Conservation (phyloP, 495 filamentous ascomycete species). For the Geopyxis carbonaria region DNA sequence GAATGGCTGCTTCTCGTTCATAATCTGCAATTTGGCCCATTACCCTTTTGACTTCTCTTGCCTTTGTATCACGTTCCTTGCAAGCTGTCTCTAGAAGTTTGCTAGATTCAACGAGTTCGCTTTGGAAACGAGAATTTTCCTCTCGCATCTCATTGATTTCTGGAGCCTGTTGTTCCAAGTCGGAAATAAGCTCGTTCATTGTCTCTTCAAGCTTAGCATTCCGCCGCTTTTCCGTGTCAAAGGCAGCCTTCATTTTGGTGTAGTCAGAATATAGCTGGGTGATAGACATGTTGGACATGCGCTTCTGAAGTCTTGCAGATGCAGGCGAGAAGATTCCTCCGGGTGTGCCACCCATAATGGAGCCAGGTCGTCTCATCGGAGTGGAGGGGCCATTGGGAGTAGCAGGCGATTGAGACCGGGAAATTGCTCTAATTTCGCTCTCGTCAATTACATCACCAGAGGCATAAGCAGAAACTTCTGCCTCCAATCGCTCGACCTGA, state of each 20-base stretch:
- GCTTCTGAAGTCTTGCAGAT: conserved; percentile 34
- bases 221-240: conserved; percentile 49
- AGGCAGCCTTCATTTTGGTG: conserved; percentile 39
- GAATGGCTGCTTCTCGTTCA: conserved; percentile 55
- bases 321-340: conserved; percentile 35
- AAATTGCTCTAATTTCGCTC: conserved; percentile 13
- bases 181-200: conserved; percentile 59
- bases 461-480: conserved; percentile 20
- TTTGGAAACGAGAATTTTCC: conserved; percentile 49
- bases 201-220: conserved; percentile 53
- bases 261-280: conserved; percentile 55
- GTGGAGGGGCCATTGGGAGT: conserved; percentile 37
- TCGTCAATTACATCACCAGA: conserved; percentile 13
- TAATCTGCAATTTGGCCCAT: conserved; percentile 54
- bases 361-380: conserved; percentile 30
- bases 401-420: conserved; percentile 34
- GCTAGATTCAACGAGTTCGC: conserved; percentile 67
- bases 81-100: conserved; percentile 42
- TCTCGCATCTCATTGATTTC: conserved; percentile 50
- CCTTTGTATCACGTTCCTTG: conserved; percentile 40
- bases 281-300: conserved; percentile 39
- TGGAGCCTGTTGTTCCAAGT: conserved; percentile 50
- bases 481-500: conserved; percentile 20
- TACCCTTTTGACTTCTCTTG: conserved; percentile 49
- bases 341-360: conserved; percentile 29